Evolutionary conservation across 495 filamentous ascomycete species (phyloP), one percentile per base, ranked within the genome.

Genomic region (Thermothielavioides terrestris): DNA sequence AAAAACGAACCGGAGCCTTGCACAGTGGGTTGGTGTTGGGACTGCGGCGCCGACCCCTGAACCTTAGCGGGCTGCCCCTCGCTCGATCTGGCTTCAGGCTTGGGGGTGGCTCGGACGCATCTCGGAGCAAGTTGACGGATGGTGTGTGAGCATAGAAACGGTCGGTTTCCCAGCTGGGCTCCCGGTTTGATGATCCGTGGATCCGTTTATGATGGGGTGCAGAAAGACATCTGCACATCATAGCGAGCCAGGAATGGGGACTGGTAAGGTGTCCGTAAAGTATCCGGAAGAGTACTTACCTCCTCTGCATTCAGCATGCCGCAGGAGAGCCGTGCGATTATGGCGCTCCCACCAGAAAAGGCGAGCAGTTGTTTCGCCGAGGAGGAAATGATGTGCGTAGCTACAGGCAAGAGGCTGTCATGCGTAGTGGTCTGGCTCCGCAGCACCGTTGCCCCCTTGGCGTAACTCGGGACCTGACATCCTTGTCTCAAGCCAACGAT

Each of bases 161-260:
- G 35, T 8, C 18, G 21, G 17, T 6, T 11, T 46, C 4, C 27
- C 14, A 25, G 20, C 11, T 20, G 11, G 25, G 22, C 5, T 40
- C 41, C 7, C 37, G 15, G 37, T 14, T 30, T 37, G 20, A 11
- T 50, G 25, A 50, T 58, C 54, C 30, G 59, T 40, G 15, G 47
- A 32, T 43, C 17, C 21, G 42, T 49, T 51, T 39, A 26, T 28
- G 34, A 21, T 46, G 39, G 46, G 35, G 36, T 46, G 60, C 57
- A 63, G 41, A 58, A 51, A 47, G 39, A 46, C 35, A 56, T 22
- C 35, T 55, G 57, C 52, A 54, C 49, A 56, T 60, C 57, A 58
- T 58, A 37, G 30, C 49, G 52, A 36, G 15, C 31, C 25, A 22
- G 37, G 20, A 12, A 17, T 1, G 42, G 8, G 28, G 36, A 30